These are phyloP conservation scores for Yamadazyma aaseri DNA, from an alignment of 1,139 yeast species.

Conservation along the genomic window DNA sequence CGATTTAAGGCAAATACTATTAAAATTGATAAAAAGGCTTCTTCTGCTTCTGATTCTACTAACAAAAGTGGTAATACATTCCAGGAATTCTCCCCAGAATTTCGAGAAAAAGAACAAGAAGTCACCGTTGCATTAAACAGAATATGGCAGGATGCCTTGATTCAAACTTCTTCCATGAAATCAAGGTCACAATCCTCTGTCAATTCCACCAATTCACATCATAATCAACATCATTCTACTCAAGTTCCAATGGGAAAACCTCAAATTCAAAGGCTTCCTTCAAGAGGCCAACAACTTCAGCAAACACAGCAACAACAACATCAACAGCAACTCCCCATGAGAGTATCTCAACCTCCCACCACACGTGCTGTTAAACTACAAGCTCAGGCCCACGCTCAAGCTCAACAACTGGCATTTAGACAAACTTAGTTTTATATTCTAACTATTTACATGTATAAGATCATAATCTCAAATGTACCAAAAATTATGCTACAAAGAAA, in stretches of 20 bases:
- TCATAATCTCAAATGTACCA: constrained; percentile 1
- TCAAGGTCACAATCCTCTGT: constrained; percentile 5
- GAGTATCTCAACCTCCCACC: constrained; percentile 31
- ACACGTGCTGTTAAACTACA: constrained; percentile 38
- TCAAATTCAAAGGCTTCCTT: constrained; percentile 25
- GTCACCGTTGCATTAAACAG: constrained; percentile 24
- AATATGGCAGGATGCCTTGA: constrained; percentile 45
- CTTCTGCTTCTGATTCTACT: constrained; percentile 7
- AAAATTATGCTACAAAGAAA: too few relatives aligned
- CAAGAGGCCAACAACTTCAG: constrained; percentile 23
- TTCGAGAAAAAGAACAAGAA: constrained; percentile 34
- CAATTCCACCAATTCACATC: constrained; percentile 7
- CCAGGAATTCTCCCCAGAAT: constrained; percentile 33
- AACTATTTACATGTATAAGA: background rate
- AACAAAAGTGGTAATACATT: constrained; percentile 29
- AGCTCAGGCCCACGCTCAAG: constrained; percentile 17
- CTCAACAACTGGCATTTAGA: constrained; percentile 8
- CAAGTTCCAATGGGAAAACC: constrained; percentile 18
- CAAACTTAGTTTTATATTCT: background rate
- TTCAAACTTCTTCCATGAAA: constrained; percentile 18
- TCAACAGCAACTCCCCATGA: too few relatives aligned
- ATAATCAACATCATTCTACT: constrained; percentile 2
- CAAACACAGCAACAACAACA: too few relatives aligned
- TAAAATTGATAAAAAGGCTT: constrained; percentile 17
- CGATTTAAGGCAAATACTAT: constrained; percentile 34